These are phyloP conservation scores for Berberis thunbergii DNA, from an alignment of 164 flowering plant genomes.

Conservation along the genomic window DNA sequence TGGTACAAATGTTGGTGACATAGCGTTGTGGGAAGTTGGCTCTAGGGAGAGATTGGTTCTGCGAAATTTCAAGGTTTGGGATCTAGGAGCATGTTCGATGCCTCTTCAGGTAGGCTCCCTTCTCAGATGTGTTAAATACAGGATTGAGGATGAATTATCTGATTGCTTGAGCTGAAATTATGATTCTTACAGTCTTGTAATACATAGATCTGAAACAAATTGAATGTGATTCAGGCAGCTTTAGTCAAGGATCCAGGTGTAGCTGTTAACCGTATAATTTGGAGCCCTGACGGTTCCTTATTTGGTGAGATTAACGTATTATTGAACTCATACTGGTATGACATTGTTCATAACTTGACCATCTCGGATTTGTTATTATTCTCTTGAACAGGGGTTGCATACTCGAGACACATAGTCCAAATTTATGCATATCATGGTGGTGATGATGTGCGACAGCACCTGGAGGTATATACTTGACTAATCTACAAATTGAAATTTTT, in stretches of 20 bases:
- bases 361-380: not conserved
- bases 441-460: constrained; percentile 35
- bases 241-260: constrained; percentile 37
- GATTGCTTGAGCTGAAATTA: no score
- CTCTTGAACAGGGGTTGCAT: constrained; percentile 53
- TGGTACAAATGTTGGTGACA: constrained; percentile 48
- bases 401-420: constrained; percentile 62
- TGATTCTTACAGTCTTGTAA: no score
- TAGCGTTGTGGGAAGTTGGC: constrained; percentile 52
- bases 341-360: not conserved
- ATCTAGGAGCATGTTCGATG: constrained; percentile 41
- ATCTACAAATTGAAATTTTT: not conserved
- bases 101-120: constrained; percentile 32
- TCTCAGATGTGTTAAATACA: not conserved
- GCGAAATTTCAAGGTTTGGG: constrained; percentile 53
- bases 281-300: constrained; percentile 68
- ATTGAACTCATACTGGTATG: not conserved
- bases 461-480: constrained; percentile 35
- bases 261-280: constrained; percentile 45
- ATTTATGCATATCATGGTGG: constrained; percentile 46
- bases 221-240: constrained; percentile 33
- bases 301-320: constrained; percentile 31
- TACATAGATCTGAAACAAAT: not conserved
- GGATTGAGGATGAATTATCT: no score
- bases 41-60: constrained; percentile 28